phyloP scores from a whole-genome alignment of 2,329 filamentous ascomycete genomes.

The Coniochaeta sp. region DNA sequence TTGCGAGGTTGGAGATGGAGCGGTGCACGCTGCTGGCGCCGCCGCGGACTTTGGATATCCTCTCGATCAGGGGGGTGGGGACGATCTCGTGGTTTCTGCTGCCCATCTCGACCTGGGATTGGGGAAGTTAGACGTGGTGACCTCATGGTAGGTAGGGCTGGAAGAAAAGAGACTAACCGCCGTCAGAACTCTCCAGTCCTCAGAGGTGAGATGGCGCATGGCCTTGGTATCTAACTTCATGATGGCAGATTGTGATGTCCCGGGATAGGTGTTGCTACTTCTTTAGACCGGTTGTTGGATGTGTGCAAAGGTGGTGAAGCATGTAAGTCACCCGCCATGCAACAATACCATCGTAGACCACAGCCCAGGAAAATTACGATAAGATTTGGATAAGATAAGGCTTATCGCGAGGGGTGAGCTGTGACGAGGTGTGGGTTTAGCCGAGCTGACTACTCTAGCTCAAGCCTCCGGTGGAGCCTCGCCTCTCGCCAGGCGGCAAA shows the following conservation, averaged over 20 bases:
- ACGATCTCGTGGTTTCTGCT: conserved; percentile 97
- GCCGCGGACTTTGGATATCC: conserved; percentile 73
- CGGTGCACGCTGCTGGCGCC: conserved; percentile 73
- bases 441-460: not conserved
- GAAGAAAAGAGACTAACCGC: conserved; percentile 55
- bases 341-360: too few relatives aligned
- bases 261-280: not conserved
- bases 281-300: not conserved
- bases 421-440: not conserved
- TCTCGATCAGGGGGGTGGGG: conserved; percentile 80
- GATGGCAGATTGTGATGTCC: conserved; percentile 14
- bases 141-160: conserved; percentile 9
- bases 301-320: too few relatives aligned
- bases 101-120: conserved; percentile 76
- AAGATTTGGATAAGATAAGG: conserved; percentile 11
- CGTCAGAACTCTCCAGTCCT: conserved; percentile 93
- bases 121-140: not conserved
- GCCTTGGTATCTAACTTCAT: conserved; percentile 97
- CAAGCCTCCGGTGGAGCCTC: conserved; percentile 2
- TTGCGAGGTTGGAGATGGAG: conserved; percentile 85
- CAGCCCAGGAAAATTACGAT: conserved; percentile 7
- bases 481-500: conserved; percentile 24
- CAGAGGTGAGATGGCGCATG: conserved; percentile 82
- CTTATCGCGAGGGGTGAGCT: not conserved
- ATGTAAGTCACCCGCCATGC: too few relatives aligned